Percentiles rank a stretch among this genome's conserved stretches.
phyloP scores from a whole-genome alignment of 1,284 basidiomycete species.

The Cryptococcus deneoformans region DNA sequence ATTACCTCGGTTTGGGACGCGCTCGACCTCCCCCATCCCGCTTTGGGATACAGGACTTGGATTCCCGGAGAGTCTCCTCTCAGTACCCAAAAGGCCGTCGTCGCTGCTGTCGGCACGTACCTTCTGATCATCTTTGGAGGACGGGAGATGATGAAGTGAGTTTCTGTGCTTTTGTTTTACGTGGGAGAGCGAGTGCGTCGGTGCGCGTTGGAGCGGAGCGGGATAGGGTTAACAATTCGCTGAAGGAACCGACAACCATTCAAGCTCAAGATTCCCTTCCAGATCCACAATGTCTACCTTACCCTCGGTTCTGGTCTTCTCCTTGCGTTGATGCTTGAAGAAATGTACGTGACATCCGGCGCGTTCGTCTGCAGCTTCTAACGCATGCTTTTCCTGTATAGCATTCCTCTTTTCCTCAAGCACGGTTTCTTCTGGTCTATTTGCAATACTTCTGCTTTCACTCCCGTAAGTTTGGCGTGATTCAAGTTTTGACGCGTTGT shows the following conservation, averaged over 20 bases:
- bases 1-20: slow-evolving; percentile 33
- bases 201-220: too few species aligned
- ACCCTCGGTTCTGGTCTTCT: slow-evolving; percentile 77
- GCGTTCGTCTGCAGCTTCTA: slow-evolving; percentile 2
- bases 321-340: slow-evolving; percentile 83
- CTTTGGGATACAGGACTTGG: slow-evolving; percentile 39
- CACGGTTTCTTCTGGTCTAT: slow-evolving; percentile 72
- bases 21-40: slow-evolving; percentile 31
- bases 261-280: slow-evolving; percentile 84
- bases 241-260: slow-evolving; percentile 59
- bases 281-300: slow-evolving; percentile 87
- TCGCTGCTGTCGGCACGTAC: slow-evolving; percentile 70
- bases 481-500: not conserved
- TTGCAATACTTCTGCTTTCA: slow-evolving; percentile 78
- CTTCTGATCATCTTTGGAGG: slow-evolving; percentile 85
- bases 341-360: slow-evolving; percentile 55
- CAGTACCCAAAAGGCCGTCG: slow-evolving; percentile 72
- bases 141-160: slow-evolving; percentile 74
- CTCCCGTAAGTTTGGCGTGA: slow-evolving; percentile 59
- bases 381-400: slow-evolving; percentile 12
- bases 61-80: slow-evolving; percentile 60
- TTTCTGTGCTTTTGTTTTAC: slow-evolving; percentile 6
- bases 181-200: too few species aligned
- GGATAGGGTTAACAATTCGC: not conserved
- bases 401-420: slow-evolving; percentile 66